A percentile compares a stretch with the other conserved stretches of the same genome.
Conservation (phyloP, 495 filamentous ascomycete genomes). For the Lichenothelia convexa region DNA sequence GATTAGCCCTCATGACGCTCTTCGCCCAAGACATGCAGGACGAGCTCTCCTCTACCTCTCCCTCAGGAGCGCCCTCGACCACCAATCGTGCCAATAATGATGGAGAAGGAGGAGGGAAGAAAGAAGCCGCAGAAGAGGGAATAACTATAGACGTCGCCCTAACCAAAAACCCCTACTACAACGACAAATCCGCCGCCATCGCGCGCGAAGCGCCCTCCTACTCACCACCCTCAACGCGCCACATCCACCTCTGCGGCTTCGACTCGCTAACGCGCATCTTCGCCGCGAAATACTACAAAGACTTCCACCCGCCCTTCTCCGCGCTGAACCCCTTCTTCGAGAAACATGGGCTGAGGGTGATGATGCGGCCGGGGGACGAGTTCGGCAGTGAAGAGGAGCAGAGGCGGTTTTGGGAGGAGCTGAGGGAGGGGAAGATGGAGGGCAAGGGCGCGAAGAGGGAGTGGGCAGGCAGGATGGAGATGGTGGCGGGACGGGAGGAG, state of each 20-base stretch:
- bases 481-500: constrained; percentile 41
- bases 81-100: constrained; percentile 1
- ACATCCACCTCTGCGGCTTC: constrained; percentile 69
- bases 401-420: constrained; percentile 14
- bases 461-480: constrained; percentile 54
- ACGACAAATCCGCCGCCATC: constrained; percentile 64
- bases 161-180: constrained; percentile 66
- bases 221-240: constrained; percentile 34
- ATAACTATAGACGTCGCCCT: constrained; percentile 48
- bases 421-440: constrained; percentile 26
- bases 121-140: neutral
- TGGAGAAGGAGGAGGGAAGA: constrained; percentile 4
- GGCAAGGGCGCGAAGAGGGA: constrained; percentile 37
- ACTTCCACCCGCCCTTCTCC: constrained; percentile 28
- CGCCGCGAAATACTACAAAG: constrained; percentile 65
- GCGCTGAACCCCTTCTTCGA: constrained; percentile 50
- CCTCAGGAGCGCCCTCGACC: constrained; percentile 2
- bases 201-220: constrained; percentile 24
- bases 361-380: constrained; percentile 40
- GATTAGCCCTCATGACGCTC: constrained; percentile 70
- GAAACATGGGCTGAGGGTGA: constrained; percentile 52
- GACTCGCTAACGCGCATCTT: constrained; percentile 79
- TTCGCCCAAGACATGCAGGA: constrained; percentile 47
- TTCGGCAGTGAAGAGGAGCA: constrained; percentile 22
- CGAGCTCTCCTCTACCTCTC: constrained; percentile 12